phyloP scores from a whole-genome alignment of 768 basidiomycete genomes.

The Hydnum rufescens region DNA sequence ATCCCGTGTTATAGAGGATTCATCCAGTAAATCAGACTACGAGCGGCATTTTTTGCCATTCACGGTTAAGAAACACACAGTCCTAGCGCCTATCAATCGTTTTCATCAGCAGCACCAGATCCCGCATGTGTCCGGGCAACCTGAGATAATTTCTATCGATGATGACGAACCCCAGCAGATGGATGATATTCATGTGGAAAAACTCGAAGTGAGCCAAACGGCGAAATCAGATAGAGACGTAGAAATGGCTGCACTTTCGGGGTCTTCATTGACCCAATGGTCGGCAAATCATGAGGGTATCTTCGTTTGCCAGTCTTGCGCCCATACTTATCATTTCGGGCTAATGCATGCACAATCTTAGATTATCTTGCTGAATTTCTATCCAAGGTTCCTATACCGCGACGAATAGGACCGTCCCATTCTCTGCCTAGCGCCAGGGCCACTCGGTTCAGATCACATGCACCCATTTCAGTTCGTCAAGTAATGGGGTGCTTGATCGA shows the following conservation, averaged over 20 bases:
- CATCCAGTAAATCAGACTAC: constrained; percentile 40
- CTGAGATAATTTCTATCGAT: too few species aligned
- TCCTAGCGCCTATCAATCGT: constrained; percentile 54
- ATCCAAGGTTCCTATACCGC: constrained; percentile 6
- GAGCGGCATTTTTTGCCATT: constrained; percentile 63
- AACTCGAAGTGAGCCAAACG: too few species aligned
- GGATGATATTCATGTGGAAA: constrained; percentile 22
- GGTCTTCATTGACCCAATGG: too few species aligned
- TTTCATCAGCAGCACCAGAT: constrained; percentile 25
- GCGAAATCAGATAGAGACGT: too few species aligned
- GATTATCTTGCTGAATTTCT: constrained; percentile 10
- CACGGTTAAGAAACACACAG: constrained; percentile 50
- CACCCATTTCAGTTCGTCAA: constrained; percentile 24
- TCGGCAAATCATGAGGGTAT: too few species aligned
- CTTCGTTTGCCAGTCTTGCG: too few species aligned
- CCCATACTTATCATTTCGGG: too few species aligned
- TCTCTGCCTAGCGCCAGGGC: neutral
- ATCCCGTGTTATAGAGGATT: too few species aligned
- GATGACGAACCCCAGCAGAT: too few species aligned
- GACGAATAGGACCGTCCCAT: neutral
- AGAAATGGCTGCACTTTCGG: too few species aligned
- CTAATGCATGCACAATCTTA: constrained; percentile 1
- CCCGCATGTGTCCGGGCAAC: too few species aligned
- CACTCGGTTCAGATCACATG: constrained; percentile 13
- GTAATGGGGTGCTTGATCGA: constrained; percentile 48